These are phyloP conservation scores for Eucalyptus pauciflora DNA, from an alignment of 345 rosid genomes.

Conservation along the genomic window DNA sequence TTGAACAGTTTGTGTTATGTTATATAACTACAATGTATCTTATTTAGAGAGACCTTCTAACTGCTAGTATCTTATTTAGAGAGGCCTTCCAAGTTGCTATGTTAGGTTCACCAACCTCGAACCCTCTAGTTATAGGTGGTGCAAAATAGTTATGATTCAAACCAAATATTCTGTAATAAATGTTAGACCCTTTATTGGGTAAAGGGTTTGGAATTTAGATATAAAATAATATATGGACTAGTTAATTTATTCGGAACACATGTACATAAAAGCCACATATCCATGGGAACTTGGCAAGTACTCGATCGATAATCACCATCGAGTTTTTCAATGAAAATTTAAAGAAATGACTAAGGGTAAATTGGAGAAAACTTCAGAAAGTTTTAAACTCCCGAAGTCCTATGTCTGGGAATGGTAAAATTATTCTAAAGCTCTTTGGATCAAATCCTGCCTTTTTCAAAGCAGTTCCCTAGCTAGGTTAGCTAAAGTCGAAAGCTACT, in stretches of 20 bases:
- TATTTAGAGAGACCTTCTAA: too few relatives aligned
- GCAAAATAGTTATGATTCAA: fast-evolving
- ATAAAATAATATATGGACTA: not conserved
- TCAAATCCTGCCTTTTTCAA: not conserved
- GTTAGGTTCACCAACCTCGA: fast-evolving
- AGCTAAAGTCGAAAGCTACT: fast-evolving
- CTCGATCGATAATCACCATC: fast-evolving
- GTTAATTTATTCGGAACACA: fast-evolving
- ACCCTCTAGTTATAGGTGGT: fast-evolving
- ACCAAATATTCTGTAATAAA: fast-evolving
- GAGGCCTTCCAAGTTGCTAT: too few relatives aligned
- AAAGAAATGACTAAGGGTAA: fast-evolving
- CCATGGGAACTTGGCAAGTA: not conserved
- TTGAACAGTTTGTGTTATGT: fast-evolving
- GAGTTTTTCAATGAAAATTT: fast-evolving
- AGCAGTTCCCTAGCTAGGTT: not conserved
- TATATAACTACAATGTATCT: not conserved
- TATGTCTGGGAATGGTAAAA: fast-evolving
- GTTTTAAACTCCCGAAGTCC: not conserved
- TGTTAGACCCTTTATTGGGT: fast-evolving
- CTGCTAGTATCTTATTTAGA: too few relatives aligned
- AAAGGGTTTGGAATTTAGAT: fast-evolving
- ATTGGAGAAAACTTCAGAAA: fast-evolving
- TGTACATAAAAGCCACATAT: fast-evolving
- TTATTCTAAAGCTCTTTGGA: not conserved